Evolutionary conservation across 192 early-diverging fungal species (phyloP).

Genomic region (Coemansia sp.): DNA sequence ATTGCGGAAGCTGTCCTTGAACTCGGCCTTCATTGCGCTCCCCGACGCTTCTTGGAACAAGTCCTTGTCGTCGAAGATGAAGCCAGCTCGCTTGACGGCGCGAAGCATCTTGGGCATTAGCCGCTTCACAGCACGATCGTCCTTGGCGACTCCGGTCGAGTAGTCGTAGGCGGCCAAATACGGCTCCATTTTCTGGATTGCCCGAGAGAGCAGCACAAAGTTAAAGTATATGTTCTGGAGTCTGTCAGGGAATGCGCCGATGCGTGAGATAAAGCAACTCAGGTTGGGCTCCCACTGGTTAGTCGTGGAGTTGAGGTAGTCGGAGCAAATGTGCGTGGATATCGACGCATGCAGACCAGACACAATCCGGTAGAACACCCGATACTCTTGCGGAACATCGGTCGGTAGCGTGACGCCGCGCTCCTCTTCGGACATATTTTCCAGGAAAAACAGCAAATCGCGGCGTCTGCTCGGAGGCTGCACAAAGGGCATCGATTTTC

Average conservation of each 20-base stretch:
- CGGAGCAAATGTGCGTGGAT: conserved; percentile 95
- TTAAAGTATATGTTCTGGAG: conserved; percentile 96
- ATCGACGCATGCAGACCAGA: conserved; percentile 93
- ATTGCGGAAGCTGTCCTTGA: conserved; percentile 92
- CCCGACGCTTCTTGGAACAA: conserved; percentile 75
- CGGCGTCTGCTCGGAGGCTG: conserved; percentile 51
- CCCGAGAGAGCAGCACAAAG: conserved; percentile 81
- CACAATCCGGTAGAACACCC: conserved; percentile 40
- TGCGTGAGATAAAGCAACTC: conserved; percentile 86
- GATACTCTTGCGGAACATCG: conserved; percentile 49
- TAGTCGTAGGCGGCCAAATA: conserved; percentile 77
- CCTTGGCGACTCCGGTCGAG: conserved; percentile 62
- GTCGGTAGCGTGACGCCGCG: conserved; percentile 49
- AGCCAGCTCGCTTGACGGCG: conserved; percentile 38
- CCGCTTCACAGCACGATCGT: conserved; percentile 54
- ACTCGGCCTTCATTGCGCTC: conserved; percentile 74
- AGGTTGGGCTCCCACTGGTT: conserved; percentile 89
- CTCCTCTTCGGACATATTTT: conserved; percentile 56
- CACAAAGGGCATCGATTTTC: conserved; percentile 52
- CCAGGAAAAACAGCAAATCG: conserved; percentile 55
- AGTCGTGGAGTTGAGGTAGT: conserved; percentile 86
- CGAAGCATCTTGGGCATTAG: conserved; percentile 41
- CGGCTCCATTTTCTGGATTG: conserved; percentile 77
- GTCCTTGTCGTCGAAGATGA: conserved; percentile 87
- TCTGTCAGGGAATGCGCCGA: conserved; percentile 86